phyloP scores from a whole-genome alignment of 2,329 filamentous ascomycete species.

The Bipolaris bicolor region DNA sequence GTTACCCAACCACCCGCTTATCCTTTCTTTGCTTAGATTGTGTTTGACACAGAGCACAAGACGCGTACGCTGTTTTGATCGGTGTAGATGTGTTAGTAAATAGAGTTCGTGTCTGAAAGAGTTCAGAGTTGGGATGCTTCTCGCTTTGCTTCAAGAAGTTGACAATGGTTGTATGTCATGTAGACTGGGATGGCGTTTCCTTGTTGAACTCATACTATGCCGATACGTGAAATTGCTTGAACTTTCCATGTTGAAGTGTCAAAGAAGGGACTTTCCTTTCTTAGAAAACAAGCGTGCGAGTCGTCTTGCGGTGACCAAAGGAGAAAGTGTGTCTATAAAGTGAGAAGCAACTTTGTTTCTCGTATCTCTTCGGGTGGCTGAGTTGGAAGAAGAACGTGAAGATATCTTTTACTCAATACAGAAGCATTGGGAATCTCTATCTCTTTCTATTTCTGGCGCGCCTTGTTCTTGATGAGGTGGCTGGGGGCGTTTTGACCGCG shows the following conservation, averaged over 20 bases:
- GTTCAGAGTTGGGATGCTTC: not conserved
- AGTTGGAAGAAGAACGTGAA: too few relatives aligned
- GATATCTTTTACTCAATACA: not conserved
- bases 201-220: not conserved
- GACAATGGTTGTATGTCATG: too few relatives aligned
- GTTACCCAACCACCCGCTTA: not conserved
- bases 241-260: too few relatives aligned
- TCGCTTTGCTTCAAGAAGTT: too few relatives aligned
- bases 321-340: too few relatives aligned
- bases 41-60: not conserved
- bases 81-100: not conserved
- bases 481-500: not conserved
- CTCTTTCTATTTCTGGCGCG: not conserved
- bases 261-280: too few relatives aligned
- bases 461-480: not conserved
- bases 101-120: not conserved
- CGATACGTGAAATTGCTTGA: not conserved
- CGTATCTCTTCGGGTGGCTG: too few relatives aligned
- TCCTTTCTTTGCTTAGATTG: not conserved
- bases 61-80: not conserved
- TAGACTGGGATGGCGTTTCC: not conserved
- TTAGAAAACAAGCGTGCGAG: too few relatives aligned
- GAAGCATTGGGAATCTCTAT: not conserved
- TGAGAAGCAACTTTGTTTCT: too few relatives aligned
- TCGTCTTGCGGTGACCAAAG: too few relatives aligned